Percentiles rank a stretch among this genome's conserved stretches.
Conservation (phyloP, 2,329 filamentous ascomycete species). For the Nothopassalora personata region DNA sequence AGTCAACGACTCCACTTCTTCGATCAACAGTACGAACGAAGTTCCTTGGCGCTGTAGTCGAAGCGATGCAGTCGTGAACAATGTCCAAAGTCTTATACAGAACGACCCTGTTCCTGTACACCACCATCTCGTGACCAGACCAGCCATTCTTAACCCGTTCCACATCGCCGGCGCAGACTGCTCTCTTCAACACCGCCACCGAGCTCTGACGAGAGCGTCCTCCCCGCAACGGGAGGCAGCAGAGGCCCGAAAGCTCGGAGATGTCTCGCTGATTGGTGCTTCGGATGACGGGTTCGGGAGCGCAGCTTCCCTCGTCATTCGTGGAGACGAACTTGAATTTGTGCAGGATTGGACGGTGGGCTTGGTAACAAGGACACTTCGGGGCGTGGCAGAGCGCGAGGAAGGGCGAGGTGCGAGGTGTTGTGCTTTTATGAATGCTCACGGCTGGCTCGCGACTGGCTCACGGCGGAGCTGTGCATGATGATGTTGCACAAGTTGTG, state of each 20-base stretch:
- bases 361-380: too few relatives aligned
- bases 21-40: neutral
- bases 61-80: too few relatives aligned
- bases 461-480: too few relatives aligned
- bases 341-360: neutral
- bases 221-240: too few relatives aligned
- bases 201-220: too few relatives aligned
- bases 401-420: neutral
- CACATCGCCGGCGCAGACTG: neutral
- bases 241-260: slow-evolving; percentile 6
- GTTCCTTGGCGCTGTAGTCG: neutral
- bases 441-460: too few relatives aligned
- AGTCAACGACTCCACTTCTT: neutral
- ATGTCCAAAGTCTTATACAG: neutral
- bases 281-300: slow-evolving; percentile 4
- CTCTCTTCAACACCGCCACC: too few relatives aligned
- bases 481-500: too few relatives aligned
- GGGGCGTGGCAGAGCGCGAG: neutral
- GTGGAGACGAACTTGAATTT: neutral
- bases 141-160: neutral
- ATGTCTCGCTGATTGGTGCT: slow-evolving; percentile 9
- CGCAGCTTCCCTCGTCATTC: neutral
- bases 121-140: neutral
- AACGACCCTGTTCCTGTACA: neutral
- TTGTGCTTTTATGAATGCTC: neutral